Base-by-base conservation (phyloP, 1,139 yeast genomes). In the Suzukiozyma palmioleophila region DNA sequence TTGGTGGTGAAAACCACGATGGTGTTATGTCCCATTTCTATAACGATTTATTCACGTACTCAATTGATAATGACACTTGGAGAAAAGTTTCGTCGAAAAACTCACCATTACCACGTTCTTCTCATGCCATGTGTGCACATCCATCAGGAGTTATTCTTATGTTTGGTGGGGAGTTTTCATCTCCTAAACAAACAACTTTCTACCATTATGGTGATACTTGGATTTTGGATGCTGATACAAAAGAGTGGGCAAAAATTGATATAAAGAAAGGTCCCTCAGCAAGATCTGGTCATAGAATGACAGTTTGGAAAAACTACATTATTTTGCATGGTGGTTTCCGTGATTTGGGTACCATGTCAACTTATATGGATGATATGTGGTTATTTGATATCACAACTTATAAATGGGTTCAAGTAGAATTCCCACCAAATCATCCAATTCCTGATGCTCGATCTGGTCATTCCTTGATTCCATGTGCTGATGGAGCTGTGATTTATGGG, bases 371-470 rank as follows among this genome's bases (percentile, higher is more conserved):
- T 52, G 98, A 92, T 59, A 62, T 88, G 42, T 92, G 98, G 98
- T 75, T 89, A 16, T 92, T 92, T 63, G 97, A 92, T 60, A 78
- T 90, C 32, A 81, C 92, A 26, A 79, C 81, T 16, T 87, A 89
- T 59, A 89, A 88, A 60, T 92, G 98, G 98, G 76, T 70, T 42
- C 94, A 89, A 60, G 79, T 89, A 4, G 95, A 84, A 54, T 85
- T 89, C 51, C 96, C 97, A 2, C 78, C 81, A 2, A 84, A 83
- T 40, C 90, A 85, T 51, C 73, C 83, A 3, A 62, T 81, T 27
- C 97, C 98, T 0, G 97, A 90, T 54, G 83, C 97, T 1, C 73
- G 98, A 48, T 85, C 96, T 1, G 98, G 98, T 1, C 97, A 92
- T 57, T 86, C 96, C 0, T 72, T 90, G 38, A 70, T 92, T 36